These are phyloP conservation scores for Colletotrichum somersetense DNA, from an alignment of 2,329 filamentous ascomycete species.

Conservation along the genomic window DNA sequence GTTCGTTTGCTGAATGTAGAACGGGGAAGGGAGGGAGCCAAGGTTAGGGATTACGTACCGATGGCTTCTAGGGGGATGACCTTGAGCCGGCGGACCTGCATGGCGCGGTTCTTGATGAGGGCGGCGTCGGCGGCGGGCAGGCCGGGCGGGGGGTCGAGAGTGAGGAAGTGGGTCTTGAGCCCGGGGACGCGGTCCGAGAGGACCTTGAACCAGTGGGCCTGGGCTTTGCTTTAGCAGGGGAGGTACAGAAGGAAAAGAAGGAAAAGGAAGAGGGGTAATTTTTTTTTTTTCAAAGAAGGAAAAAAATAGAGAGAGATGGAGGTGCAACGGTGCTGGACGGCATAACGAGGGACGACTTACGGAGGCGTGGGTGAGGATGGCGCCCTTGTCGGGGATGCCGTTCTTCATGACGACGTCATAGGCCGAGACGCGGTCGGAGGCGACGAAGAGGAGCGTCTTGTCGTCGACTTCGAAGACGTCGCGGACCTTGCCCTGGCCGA, in stretches of 20 bases:
- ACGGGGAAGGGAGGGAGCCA: too few species aligned
- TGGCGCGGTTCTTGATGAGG: slow-evolving; percentile 74
- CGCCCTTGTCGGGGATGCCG: slow-evolving; percentile 66
- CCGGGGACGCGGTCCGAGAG: slow-evolving; percentile 59
- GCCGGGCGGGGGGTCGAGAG: slow-evolving; percentile 55
- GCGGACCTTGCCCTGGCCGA: slow-evolving; percentile 75
- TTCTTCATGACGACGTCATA: slow-evolving; percentile 94
- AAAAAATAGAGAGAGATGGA: too few species aligned
- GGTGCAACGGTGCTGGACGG: neutral
- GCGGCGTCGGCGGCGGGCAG: slow-evolving; percentile 59
- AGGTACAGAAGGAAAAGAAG: too few species aligned
- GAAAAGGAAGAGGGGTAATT: too few species aligned
- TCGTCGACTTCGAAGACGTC: slow-evolving; percentile 82
- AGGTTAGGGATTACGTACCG: slow-evolving; percentile 44
- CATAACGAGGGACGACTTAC: slow-evolving; percentile 2
- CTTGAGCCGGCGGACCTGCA: slow-evolving; percentile 80
- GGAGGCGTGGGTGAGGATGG: slow-evolving; percentile 60
- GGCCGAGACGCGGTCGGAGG: slow-evolving; percentile 92
- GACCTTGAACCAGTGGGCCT: slow-evolving; percentile 67
- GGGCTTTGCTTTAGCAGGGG: neutral
- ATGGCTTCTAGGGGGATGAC: slow-evolving; percentile 86
- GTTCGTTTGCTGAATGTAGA: too few species aligned
- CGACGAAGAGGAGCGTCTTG: slow-evolving; percentile 82
- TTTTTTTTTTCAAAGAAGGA: too few species aligned
- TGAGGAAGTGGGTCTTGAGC: slow-evolving; percentile 66